These are phyloP conservation scores for Colletotrichum lupini DNA, from an alignment of 2,329 filamentous ascomycete genomes.

Conservation along the genomic window DNA sequence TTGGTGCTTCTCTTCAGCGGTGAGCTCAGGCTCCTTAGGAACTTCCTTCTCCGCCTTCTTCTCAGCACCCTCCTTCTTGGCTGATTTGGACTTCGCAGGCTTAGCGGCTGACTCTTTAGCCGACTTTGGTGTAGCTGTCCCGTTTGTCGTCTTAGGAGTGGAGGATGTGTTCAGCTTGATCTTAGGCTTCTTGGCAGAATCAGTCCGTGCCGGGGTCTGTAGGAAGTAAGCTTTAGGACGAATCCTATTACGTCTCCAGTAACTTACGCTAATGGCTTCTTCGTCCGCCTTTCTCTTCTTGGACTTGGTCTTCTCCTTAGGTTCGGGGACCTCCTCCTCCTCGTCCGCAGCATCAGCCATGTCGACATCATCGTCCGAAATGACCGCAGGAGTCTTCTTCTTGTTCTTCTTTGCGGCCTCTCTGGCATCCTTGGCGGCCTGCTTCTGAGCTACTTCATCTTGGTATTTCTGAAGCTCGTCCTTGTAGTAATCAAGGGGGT, in stretches of 20 bases:
- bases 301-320: constrained; percentile 79
- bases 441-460: constrained; percentile 72
- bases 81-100: constrained; percentile 65
- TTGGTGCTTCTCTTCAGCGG: constrained; percentile 65
- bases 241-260: neutral
- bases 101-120: constrained; percentile 65
- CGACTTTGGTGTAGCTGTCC: constrained; percentile 65
- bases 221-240: neutral
- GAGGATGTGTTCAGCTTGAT: constrained; percentile 73
- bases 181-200: constrained; percentile 76
- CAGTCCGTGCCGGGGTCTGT: constrained; percentile 67
- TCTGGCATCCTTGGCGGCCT: constrained; percentile 58
- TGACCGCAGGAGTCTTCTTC: constrained; percentile 59
- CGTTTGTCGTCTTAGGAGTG: constrained; percentile 77
- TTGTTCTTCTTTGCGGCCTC: constrained; percentile 61
- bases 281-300: constrained; percentile 91
- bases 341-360: constrained; percentile 71
- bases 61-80: constrained; percentile 64
- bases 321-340: constrained; percentile 64
- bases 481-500: constrained; percentile 87
- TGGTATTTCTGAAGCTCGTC: constrained; percentile 77
- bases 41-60: constrained; percentile 64
- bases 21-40: constrained; percentile 67
- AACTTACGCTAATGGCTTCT: constrained; percentile 65
- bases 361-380: constrained; percentile 68